Conservation (phyloP, 2,329 filamentous ascomycete species). For the Colletotrichum truncatum region DNA sequence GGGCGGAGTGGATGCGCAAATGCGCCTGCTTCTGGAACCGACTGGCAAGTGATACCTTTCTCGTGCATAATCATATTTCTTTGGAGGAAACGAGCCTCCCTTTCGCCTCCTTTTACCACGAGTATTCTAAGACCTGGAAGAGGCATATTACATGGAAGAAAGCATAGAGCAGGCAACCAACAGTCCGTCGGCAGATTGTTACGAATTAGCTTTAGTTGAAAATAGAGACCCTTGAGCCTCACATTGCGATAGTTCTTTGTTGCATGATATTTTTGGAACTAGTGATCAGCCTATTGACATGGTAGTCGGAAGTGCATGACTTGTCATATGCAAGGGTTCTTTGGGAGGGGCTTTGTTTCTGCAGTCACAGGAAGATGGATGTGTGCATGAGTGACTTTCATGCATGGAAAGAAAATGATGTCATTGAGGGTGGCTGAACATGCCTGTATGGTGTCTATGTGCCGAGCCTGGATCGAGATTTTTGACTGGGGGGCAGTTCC, state of each 20-base stretch:
- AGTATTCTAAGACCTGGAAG: background rate
- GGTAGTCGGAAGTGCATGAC: background rate
- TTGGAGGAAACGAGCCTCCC: slow-evolving; percentile 10
- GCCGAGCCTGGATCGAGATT: slow-evolving; percentile 20
- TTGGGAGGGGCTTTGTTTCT: background rate
- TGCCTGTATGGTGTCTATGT: background rate
- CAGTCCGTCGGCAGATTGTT: slow-evolving; percentile 31
- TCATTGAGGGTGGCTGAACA: slow-evolving; percentile 20
- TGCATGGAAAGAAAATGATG: slow-evolving; percentile 17
- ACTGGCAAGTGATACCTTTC: slow-evolving; percentile 20
- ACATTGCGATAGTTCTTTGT: background rate
- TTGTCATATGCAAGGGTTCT: background rate
- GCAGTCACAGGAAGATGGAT: background rate
- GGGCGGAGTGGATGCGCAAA: background rate
- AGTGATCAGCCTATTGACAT: background rate
- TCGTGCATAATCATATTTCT: slow-evolving; percentile 29
- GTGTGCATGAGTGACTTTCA: slow-evolving; percentile 1
- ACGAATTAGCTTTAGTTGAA: slow-evolving; percentile 23
- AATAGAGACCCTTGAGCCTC: slow-evolving; percentile 2
- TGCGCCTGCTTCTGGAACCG: background rate
- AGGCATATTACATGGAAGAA: slow-evolving; percentile 12
- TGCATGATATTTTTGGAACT: slow-evolving; percentile 6
- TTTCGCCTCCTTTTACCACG: slow-evolving; percentile 10
- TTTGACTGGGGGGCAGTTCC: slow-evolving; percentile 3
- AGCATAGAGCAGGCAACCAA: slow-evolving; percentile 20